A percentile compares a stretch with the other conserved stretches of the same genome.
These are phyloP conservation scores for Suillus occidentalis DNA, from an alignment of 768 basidiomycete genomes.

Conservation along the genomic window DNA sequence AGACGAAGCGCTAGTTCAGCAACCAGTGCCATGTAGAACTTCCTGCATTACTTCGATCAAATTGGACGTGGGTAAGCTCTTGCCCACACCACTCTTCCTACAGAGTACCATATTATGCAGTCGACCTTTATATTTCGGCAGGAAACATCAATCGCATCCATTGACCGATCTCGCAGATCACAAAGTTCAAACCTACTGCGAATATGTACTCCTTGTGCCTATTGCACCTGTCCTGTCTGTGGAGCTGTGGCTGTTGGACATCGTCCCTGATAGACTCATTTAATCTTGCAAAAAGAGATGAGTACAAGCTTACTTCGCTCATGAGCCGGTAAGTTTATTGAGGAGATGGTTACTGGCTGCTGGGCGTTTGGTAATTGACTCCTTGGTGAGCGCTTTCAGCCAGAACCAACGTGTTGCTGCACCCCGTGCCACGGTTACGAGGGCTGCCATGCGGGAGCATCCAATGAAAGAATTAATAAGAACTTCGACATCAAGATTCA, in stretches of 20 bases:
- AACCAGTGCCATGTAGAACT: too few relatives aligned
- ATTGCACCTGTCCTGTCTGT: neutral
- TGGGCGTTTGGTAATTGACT: neutral
- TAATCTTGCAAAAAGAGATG: neutral
- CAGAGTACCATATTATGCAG: slow-evolving; percentile 35
- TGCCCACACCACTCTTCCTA: slow-evolving; percentile 34
- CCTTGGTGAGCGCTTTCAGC: neutral
- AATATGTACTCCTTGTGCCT: neutral
- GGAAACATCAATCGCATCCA: neutral
- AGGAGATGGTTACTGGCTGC: too few relatives aligned
- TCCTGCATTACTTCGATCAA: too few relatives aligned
- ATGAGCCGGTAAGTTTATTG: neutral
- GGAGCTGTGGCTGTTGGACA: slow-evolving; percentile 15
- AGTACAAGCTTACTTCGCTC: neutral
- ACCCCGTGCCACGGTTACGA: neutral
- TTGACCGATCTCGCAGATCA: neutral
- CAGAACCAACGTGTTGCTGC: neutral
- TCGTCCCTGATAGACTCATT: neutral
- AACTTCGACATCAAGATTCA: too few relatives aligned
- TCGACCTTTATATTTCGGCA: neutral
- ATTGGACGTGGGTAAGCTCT: too few relatives aligned
- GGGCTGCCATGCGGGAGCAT: too few relatives aligned
- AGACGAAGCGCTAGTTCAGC: too few relatives aligned
- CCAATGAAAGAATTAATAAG: too few relatives aligned
- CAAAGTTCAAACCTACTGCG: slow-evolving; percentile 6